Conservation (phyloP, 192 early-diverging fungal species). For the Gamsiella multidivaricata region DNA sequence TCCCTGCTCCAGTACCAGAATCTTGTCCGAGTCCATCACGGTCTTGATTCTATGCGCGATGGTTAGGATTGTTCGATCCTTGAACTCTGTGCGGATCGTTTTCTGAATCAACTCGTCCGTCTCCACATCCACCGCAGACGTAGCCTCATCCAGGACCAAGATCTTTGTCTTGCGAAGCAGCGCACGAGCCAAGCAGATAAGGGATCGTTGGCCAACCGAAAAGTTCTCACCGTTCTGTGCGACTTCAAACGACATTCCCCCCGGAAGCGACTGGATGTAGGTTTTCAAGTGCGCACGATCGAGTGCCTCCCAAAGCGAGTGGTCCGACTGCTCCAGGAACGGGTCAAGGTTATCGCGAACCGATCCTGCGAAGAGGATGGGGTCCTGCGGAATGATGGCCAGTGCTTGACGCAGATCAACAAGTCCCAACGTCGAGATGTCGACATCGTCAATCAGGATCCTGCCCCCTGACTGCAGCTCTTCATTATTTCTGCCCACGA, state of each 20-base stretch:
- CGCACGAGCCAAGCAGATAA: slow-evolving; percentile 77
- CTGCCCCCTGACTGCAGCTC: slow-evolving; percentile 34
- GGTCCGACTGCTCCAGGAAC: slow-evolving; percentile 59
- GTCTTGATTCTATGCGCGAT: slow-evolving; percentile 93
- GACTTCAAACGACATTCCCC: slow-evolving; percentile 75
- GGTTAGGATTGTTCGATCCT: slow-evolving; percentile 80
- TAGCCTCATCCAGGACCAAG: slow-evolving; percentile 59
- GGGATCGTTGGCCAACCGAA: slow-evolving; percentile 82
- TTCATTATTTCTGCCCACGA: slow-evolving; percentile 56
- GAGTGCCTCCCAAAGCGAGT: slow-evolving; percentile 75
- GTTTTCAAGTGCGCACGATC: slow-evolving; percentile 75
- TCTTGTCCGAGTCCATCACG: slow-evolving; percentile 85
- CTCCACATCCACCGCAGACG: slow-evolving; percentile 78
- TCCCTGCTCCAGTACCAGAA: slow-evolving; percentile 82
- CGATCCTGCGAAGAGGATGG: slow-evolving; percentile 73
- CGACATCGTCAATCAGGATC: slow-evolving; percentile 69
- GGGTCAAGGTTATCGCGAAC: slow-evolving; percentile 70
- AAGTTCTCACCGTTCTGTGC: slow-evolving; percentile 85
- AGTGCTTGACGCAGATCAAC: slow-evolving; percentile 66
- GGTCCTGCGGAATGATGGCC: slow-evolving; percentile 86
- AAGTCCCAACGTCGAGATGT: slow-evolving; percentile 71
- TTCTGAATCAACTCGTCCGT: slow-evolving; percentile 90
- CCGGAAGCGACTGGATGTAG: slow-evolving; percentile 68
- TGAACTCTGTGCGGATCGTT: slow-evolving; percentile 82
- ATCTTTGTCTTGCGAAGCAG: slow-evolving; percentile 69